Evolutionary conservation across 2,329 filamentous ascomycete species (phyloP).

Genomic region (Botrytis medusae): DNA sequence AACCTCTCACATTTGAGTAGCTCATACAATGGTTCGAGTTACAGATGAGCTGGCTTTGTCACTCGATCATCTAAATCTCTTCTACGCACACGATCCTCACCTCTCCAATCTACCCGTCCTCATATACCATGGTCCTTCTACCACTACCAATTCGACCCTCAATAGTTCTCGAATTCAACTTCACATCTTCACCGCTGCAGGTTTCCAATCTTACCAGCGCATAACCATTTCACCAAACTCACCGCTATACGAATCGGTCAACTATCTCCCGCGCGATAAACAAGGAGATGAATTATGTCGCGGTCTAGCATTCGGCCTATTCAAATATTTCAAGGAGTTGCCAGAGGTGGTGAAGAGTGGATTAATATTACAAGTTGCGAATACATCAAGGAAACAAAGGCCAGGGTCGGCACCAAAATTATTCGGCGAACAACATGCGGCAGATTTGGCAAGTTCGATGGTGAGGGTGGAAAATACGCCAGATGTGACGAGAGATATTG

Average conservation of each 20-base stretch:
- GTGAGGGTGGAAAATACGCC: conserved; percentile 73
- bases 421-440: conserved; percentile 91
- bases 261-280: conserved; percentile 85
- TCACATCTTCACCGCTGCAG: conserved; percentile 86
- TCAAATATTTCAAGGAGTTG: conserved; percentile 92
- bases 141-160: conserved; percentile 80
- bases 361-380: conserved; percentile 54
- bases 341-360: conserved; percentile 72
- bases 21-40: conserved; percentile 75
- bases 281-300: conserved; percentile 94
- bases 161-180: conserved; percentile 94
- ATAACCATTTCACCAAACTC: conserved; percentile 93
- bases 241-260: conserved; percentile 85
- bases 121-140: conserved; percentile 89
- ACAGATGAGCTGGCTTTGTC: conserved; percentile 75
- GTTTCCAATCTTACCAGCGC: conserved; percentile 84
- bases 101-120: conserved; percentile 79
- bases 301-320: conserved; percentile 85
- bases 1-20: conserved; percentile 30
- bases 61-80: conserved; percentile 79
- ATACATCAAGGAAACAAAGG: conserved; percentile 47
- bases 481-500: conserved; percentile 71
- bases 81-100: conserved; percentile 82
- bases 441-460: conserved; percentile 84
- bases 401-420: conserved; percentile 62